Evolutionary conservation across 495 filamentous ascomycete species (phyloP).

Genomic region (Aspergillus diversus): DNA sequence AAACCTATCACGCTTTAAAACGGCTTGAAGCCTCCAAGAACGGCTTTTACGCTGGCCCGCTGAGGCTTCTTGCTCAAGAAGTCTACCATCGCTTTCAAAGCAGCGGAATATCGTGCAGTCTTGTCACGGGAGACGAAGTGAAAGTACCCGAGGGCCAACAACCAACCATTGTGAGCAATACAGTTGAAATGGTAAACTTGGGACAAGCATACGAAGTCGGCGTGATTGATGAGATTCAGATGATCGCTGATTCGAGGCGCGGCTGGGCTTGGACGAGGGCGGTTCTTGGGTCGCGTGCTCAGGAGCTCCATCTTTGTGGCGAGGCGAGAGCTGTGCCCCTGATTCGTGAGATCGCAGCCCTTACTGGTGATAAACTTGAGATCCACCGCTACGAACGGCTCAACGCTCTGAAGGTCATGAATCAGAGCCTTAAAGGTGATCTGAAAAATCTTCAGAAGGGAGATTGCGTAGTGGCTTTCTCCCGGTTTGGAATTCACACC

Average conservation of each 20-base stretch:
- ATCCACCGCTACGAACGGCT: conserved; percentile 83
- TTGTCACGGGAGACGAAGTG: conserved; percentile 91
- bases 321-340: conserved; percentile 82
- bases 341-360: conserved; percentile 76
- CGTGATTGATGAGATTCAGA: conserved; percentile 98
- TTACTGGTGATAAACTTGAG: conserved; percentile 79
- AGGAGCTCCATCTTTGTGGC: conserved; percentile 92
- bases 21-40: conserved; percentile 73
- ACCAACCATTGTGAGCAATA: conserved; percentile 74
- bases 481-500: conserved; percentile 76
- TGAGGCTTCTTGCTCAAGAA: conserved; percentile 91
- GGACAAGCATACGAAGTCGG: conserved; percentile 77
- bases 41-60: conserved; percentile 89
- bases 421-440: conserved; percentile 61
- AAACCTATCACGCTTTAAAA: conserved; percentile 93
- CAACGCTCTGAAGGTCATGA: conserved; percentile 71
- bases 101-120: conserved; percentile 70
- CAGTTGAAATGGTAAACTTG: conserved; percentile 92
- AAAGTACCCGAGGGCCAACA: conserved; percentile 55
- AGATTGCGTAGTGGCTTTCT: conserved; percentile 88
- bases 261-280: conserved; percentile 99
- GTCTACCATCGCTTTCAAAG: conserved; percentile 81
- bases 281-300: conserved; percentile 79
- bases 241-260: conserved; percentile 79
- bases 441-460: conserved; percentile 76